Evolutionary conservation across 768 basidiomycete genomes (phyloP).

Genomic region (Daedalea quercina): DNA sequence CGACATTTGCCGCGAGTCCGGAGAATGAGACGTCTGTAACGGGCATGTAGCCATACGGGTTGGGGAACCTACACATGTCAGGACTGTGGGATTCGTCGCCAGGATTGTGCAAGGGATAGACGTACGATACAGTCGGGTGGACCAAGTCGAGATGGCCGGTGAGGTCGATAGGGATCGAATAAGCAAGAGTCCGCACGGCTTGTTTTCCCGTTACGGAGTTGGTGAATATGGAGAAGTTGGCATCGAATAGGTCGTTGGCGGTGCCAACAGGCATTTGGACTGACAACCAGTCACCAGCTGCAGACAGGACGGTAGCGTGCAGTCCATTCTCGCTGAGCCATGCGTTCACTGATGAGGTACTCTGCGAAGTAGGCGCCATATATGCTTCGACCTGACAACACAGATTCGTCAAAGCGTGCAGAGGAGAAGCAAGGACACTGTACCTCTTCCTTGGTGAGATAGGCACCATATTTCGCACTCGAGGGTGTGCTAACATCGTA

Average conservation of each 20-base stretch:
- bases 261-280: slow-evolving; percentile 19
- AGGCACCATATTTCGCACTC: slow-evolving; percentile 30
- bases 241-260: slow-evolving; percentile 23
- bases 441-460: slow-evolving; percentile 31
- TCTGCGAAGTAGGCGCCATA: slow-evolving; percentile 12
- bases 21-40: slow-evolving; percentile 6
- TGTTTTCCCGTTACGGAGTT: slow-evolving; percentile 17
- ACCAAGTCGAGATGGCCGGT: slow-evolving; percentile 22
- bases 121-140: slow-evolving; percentile 19
- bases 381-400: slow-evolving; percentile 12
- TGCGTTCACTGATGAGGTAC: slow-evolving; percentile 16
- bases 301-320: slow-evolving; percentile 14
- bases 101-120: slow-evolving; percentile 17
- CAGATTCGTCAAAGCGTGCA: no score
- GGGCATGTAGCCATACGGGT: slow-evolving; percentile 16
- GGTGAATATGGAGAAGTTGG: slow-evolving; percentile 22
- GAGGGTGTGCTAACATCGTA: slow-evolving; percentile 31
- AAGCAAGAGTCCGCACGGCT: slow-evolving; percentile 23
- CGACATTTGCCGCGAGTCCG: slow-evolving; percentile 27
- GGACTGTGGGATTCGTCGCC: neutral
- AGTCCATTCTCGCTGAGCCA: slow-evolving; percentile 21
- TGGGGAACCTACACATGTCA: slow-evolving; percentile 1
- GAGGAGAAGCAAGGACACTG: no score
- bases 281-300: slow-evolving; percentile 23
- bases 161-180: slow-evolving; percentile 23